Evolutionary conservation across 192 early-diverging fungal genomes (phyloP).

Genomic region (Podila verticillata): DNA sequence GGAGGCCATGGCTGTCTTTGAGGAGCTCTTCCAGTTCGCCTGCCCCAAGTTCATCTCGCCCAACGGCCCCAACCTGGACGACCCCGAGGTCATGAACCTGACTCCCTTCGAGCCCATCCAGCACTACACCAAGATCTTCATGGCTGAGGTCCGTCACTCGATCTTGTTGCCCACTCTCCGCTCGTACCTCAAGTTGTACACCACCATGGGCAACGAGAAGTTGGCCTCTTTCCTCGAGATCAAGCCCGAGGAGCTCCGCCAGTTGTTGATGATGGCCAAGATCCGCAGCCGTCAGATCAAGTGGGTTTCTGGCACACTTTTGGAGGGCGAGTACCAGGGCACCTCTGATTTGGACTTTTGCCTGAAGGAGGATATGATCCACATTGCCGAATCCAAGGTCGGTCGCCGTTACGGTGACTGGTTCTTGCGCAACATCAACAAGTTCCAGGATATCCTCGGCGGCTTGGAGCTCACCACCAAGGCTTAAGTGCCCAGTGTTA

Average conservation of each 20-base stretch:
- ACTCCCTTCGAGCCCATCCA: conserved; percentile 68
- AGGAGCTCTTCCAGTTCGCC: conserved; percentile 90
- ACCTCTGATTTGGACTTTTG: conserved; percentile 94
- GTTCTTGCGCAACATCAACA: conserved; percentile 95
- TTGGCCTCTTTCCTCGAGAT: conserved; percentile 89
- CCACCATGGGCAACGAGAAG: conserved; percentile 89
- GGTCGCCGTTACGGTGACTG: conserved; percentile 93
- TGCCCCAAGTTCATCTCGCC: conserved; percentile 97
- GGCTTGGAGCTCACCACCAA: conserved; percentile 46
- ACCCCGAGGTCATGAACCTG: conserved; percentile 52
- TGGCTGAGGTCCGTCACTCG: conserved; percentile 87
- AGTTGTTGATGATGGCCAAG: conserved; percentile 92
- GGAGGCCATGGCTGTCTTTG: conserved; percentile 81
- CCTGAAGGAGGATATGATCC: conserved; percentile 93
- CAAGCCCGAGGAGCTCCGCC: conserved; percentile 83
- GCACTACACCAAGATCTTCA: conserved; percentile 88
- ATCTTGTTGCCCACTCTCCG: conserved; percentile 86
- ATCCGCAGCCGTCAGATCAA: conserved; percentile 92
- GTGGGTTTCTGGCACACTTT: conserved; percentile 81
- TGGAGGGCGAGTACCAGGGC: conserved; percentile 83
- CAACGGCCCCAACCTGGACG: conserved; percentile 85
- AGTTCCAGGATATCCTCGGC: conserved; percentile 74
- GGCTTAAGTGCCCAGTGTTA: conserved; percentile 10
- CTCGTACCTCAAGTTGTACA: conserved; percentile 97
- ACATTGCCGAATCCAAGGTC: conserved; percentile 94